Conservation (phyloP, 352 stramenopile genomes). For the Globisporangium echinulatum region DNA sequence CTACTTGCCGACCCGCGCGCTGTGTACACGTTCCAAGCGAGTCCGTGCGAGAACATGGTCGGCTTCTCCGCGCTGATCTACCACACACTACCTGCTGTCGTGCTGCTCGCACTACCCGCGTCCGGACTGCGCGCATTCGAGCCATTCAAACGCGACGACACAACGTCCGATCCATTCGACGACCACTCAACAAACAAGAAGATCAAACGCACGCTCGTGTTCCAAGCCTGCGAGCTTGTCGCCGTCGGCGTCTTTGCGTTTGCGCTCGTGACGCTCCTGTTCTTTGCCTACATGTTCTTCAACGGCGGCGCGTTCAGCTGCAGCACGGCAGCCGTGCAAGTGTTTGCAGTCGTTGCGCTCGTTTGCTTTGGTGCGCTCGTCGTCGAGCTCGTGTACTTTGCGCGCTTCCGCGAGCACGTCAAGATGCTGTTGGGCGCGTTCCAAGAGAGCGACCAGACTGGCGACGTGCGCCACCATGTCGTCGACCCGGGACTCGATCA, state of each 20-base stretch:
- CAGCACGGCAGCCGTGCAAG: slow-evolving; percentile 32
- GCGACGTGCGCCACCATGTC: slow-evolving; percentile 61
- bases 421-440: slow-evolving; percentile 83
- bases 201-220: slow-evolving; percentile 65
- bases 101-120: slow-evolving; percentile 53
- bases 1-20: slow-evolving; percentile 27
- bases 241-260: slow-evolving; percentile 52
- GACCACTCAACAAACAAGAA: slow-evolving; percentile 36
- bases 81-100: slow-evolving; percentile 47
- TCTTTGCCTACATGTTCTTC: slow-evolving; percentile 82
- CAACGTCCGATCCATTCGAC: slow-evolving; percentile 25
- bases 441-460: slow-evolving; percentile 72
- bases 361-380: slow-evolving; percentile 60
- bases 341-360: slow-evolving; percentile 45
- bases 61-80: slow-evolving; percentile 72
- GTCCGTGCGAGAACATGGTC: slow-evolving; percentile 71
- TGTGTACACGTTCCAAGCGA: slow-evolving; percentile 67
- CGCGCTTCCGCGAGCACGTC: slow-evolving; percentile 73
- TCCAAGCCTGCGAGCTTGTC: slow-evolving; percentile 66
- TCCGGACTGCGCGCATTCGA: slow-evolving; percentile 59
- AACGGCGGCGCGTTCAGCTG: slow-evolving; percentile 65
- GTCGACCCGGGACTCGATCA: slow-evolving; percentile 45
- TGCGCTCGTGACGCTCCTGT: slow-evolving; percentile 46
- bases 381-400: slow-evolving; percentile 60
- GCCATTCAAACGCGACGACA: slow-evolving; percentile 58